Evolutionary conservation across 192 early-diverging fungal genomes (phyloP), one percentile per base, ranked within the genome.

Genomic region (Gaertneriomyces semiglobifer): DNA sequence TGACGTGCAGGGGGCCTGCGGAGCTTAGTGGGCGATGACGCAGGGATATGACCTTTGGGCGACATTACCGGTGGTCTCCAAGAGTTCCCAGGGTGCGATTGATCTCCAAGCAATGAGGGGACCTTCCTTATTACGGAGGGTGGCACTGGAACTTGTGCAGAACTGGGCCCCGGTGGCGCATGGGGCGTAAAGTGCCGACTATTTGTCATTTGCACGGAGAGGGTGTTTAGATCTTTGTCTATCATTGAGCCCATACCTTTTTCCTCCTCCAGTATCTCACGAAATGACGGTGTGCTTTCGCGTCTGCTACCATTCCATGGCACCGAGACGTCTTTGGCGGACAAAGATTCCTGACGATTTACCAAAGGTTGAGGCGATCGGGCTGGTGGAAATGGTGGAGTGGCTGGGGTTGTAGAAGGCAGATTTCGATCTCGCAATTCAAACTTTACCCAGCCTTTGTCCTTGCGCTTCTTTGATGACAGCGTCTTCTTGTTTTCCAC

Each of bases 21-120:
- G 39, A 19, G 33, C 20, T 33, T 64, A 6, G 9, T 38, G 5
- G 63, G 42, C 25, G 46, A 38, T 16, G 58, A 18, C 48, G 48
- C 48, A 18, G 48, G 48, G 48, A 18, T 12, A n/a, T 18, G 12
- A 18, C 18, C 48, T 50, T 50, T 12, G 48, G 60, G 20, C 6
- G 61, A 9, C 16, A 14, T 59, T 59, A 52, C 16, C 5, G 63
- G 18, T 18, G 56, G 5, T 46, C 38, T 18, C 58, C n/a, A 25
- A 41, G 48, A 8, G 25, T 16, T 16, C 53, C 46, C 38, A 14
- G 16, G 60, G n/a, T 1, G 39, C 16, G 14, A 10, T 54, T 66
- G 58, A 5, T 51, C 53, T 16, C 53, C 59, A 14, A 59, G 54
- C 65, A 52, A 61, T 5, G 60, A 18, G 9, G 42, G 39, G n/a